Evolutionary conservation across 2,329 filamentous ascomycete genomes (phyloP), one percentile per base, ranked within the genome.

Genomic region (Scedosporium boydii): DNA sequence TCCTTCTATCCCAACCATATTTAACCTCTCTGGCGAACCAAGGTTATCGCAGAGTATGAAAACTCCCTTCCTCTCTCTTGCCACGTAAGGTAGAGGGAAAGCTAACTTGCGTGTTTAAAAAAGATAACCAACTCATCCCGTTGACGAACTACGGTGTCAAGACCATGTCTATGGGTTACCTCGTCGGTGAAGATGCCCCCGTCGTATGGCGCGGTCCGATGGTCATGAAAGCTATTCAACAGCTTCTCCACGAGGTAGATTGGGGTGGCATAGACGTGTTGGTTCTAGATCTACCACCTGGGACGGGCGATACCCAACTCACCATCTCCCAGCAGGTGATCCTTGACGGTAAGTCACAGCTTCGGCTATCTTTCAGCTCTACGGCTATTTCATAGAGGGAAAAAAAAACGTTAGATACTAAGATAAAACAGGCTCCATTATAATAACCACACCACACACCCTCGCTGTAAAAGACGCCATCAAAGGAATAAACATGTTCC

Each of bases 91-190:
- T 12, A 38, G 34, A 38, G 9, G 34, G 12, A 38, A 38, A 4
- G 2, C 34, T 38, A 38, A 38, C 34, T 3, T 4, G 27, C 2
- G n/a, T 6, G 10, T 58, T 61, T 59, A 51, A 63, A 42, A 29
- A 7, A 90, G 85, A 89, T 68, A 92, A 93, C 69, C 87, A 92
- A 69, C 82, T 99, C 3, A 70, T 98, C 1, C 95, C 95, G 0
- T 77, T 99, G 26, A 92, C 90, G 23, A 96, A 96, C 71, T 98
- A 98, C 77, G 95, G 95, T 48, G 83, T 99, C 63, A 96, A 96
- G 75, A 96, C 92, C 62, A 99, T 99, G 95, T 97, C 93, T 0
- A 98, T 99, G 90, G 95, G 95, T 59, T 98, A 96, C 67, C 82
- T 99, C 0, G 86, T 96, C 1, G 85, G 84, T 21, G 87, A 91